phyloP scores from a whole-genome alignment of 2,329 filamentous ascomycete species.

The Metarhizium robertsii region DNA sequence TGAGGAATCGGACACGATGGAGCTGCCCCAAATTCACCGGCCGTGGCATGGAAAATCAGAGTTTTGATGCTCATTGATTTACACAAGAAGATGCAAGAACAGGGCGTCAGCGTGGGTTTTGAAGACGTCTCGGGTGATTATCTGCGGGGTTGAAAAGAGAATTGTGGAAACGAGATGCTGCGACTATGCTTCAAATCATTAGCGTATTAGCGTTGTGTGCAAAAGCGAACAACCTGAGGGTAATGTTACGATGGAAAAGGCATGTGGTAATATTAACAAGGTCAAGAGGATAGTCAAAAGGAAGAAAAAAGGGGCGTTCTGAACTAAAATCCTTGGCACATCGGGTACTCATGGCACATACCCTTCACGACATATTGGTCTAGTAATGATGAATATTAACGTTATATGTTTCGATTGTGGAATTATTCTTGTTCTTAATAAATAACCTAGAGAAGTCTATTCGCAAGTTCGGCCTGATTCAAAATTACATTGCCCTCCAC shows the following conservation, averaged over 20 bases:
- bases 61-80: not conserved
- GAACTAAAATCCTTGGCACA: not conserved
- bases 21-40: constrained; percentile 11
- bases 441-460: constrained; percentile 9
- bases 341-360: not conserved
- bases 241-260: not conserved
- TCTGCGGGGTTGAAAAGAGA: not conserved
- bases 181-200: not conserved
- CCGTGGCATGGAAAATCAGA: constrained; percentile 9
- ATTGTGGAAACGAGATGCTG: not conserved
- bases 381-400: not conserved
- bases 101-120: not conserved
- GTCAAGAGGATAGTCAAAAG: not conserved
- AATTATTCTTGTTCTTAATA: not conserved
- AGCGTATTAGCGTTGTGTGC: not conserved
- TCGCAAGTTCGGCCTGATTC: constrained; percentile 23
- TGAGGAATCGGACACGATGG: constrained; percentile 10
- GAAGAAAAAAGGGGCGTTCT: not conserved
- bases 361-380: not conserved
- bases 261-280: not conserved
- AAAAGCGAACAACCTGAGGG: not conserved
- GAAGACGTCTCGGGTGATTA: not conserved
- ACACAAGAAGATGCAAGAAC: not conserved
- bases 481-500: constrained; percentile 28
- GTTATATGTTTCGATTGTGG: not conserved